Conservation (phyloP, 805 yeast species). For the Cephaloascus fragrans region DNA sequence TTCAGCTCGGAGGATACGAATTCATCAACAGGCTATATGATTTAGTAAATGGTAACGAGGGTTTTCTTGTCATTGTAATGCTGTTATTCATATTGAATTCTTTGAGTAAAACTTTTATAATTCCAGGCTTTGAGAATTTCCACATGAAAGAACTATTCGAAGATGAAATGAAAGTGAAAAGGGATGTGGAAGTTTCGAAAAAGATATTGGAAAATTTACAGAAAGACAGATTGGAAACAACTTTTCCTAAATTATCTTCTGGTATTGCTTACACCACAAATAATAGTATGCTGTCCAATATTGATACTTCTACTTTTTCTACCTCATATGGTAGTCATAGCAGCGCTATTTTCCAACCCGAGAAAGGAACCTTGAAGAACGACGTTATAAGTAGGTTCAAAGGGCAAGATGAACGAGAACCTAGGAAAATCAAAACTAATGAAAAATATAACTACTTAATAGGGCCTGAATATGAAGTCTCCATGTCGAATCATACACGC, state of each 20-base stretch:
- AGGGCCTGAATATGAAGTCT: too few relatives aligned
- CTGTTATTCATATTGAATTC: background rate
- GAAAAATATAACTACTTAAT: background rate
- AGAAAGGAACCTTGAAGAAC: too few relatives aligned
- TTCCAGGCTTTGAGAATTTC: background rate
- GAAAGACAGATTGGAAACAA: background rate
- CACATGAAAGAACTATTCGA: background rate
- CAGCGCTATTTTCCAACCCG: too few relatives aligned
- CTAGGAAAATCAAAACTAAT: background rate
- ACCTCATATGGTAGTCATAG: too few relatives aligned
- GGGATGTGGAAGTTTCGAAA: background rate
- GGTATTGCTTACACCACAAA: too few relatives aligned
- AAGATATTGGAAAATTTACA: background rate
- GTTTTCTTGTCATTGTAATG: background rate
- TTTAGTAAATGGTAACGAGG: background rate
- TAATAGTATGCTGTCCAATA: too few relatives aligned
- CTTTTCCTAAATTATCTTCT: background rate
- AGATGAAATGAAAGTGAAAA: background rate
- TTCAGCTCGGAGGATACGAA: background rate
- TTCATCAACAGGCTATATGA: background rate
- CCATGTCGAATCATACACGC: too few relatives aligned
- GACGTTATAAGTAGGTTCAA: background rate
- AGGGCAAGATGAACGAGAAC: background rate
- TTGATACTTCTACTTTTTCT: too few relatives aligned
- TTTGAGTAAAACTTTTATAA: background rate